Base-by-base conservation (phyloP, 352 stramenopile genomes). In the Elongisporangium prolatum region DNA sequence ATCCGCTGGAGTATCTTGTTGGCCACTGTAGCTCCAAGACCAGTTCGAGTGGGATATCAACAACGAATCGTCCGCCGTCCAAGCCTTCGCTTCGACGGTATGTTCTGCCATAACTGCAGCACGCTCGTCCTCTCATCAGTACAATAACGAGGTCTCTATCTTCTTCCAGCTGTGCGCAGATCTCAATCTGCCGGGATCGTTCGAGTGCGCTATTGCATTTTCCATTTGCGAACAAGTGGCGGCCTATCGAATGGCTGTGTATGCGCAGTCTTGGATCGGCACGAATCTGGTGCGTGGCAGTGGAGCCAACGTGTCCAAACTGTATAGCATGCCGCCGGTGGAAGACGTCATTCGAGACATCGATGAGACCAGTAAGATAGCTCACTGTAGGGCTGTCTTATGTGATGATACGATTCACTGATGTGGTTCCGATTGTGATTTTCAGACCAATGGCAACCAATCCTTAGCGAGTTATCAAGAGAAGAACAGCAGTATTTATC, bases 21-120 rank as follows among this genome's bases (percentile, higher is more conserved):
- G 21, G 0, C 21, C 38, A 3, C 48, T 52, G 25, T 56, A 92
- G 83, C 62, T 92, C 4, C 80, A 75, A 9, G 83, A 92, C 63
- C 83, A 91, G 59, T 88, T 92, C 24, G 83, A 92, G 55, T 92
- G 83, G 83, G 80, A 92, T 53, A 80, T 89, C 28, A 78, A 67
- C 34, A 82, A 76, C 40, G 67, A 79, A 50, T 82, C 72, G 48
- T 57, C 61, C 38, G 67, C 75, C 7, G 72, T 71, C 4, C 69
- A 89, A 50, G 55, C 55, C 6, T 92, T 92, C 60, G 80, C 83
- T 1, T 60, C 49, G 47, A 80, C 68, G 50, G 70, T 78, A 56
- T 8, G 64, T 5, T 18, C 7, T 21, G 1, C 1, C 5, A 16
- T 4, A 34, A 48, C 18, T 56, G 21, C 3, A 25, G 28, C 28